Conservation (phyloP, 2,329 filamentous ascomycete genomes). For the Blastomyces gilchristii region DNA sequence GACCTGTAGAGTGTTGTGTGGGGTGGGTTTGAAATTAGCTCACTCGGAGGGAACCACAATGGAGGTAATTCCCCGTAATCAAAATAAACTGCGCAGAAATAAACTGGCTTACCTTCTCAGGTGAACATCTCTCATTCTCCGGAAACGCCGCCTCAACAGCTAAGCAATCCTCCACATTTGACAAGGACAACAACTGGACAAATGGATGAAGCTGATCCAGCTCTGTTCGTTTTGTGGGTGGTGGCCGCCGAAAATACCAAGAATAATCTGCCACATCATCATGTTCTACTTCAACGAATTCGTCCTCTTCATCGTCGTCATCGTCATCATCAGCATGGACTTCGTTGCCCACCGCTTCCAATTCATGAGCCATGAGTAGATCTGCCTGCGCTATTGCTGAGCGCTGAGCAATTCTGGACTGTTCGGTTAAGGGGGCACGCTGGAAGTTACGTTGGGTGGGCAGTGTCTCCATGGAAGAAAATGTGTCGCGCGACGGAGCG, state of each 20-base stretch:
- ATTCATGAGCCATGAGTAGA: neutral
- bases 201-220: constrained; percentile 58
- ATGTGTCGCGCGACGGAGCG: neutral
- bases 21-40: neutral
- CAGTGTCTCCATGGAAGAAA: constrained; percentile 2
- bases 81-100: neutral
- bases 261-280: constrained; percentile 32
- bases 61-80: neutral
- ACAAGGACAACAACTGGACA: constrained; percentile 57
- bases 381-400: constrained; percentile 11
- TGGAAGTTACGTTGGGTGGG: neutral
- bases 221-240: constrained; percentile 22
- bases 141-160: constrained; percentile 52
- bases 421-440: constrained; percentile 8
- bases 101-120: constrained; percentile 46
- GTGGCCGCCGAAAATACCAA: constrained; percentile 33
- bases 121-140: constrained; percentile 45
- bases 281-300: constrained; percentile 34
- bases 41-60: neutral
- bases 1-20: constrained; percentile 43
- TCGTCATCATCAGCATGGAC: neutral
- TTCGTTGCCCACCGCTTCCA: neutral
- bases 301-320: constrained; percentile 23
- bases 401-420: constrained; percentile 11
- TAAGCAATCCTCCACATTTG: constrained; percentile 44